phyloP scores from a whole-genome alignment of 169 alveolate genomes.

The Plasmodium coatneyi region DNA sequence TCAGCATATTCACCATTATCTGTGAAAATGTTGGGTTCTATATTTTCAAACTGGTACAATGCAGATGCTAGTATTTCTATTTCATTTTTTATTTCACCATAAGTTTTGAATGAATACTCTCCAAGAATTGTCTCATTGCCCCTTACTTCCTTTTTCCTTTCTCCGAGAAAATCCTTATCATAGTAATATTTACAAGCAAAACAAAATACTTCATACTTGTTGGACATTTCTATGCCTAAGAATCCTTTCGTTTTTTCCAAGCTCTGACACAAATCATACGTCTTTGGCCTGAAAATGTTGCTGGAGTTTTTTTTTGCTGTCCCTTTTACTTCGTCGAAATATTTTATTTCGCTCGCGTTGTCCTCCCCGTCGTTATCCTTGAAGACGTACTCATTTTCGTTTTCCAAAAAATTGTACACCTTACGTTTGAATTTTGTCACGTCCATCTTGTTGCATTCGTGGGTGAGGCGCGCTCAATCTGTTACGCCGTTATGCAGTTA shows the following conservation, averaged over 20 bases:
- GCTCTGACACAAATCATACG: conserved; percentile 1
- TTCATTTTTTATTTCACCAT: conserved; percentile 65
- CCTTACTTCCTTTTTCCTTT: conserved; percentile 69
- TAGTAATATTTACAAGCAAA: conserved; percentile 34
- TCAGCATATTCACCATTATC: conserved; percentile 44
- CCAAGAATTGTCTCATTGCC: conserved; percentile 40
- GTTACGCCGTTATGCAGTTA: background rate
- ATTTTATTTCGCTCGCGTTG: background rate
- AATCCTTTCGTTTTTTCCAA: conserved; percentile 18
- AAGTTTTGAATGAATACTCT: conserved; percentile 59
- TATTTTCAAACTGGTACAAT: conserved; percentile 43
- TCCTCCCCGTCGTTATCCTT: conserved; percentile 8
- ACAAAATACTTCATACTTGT: conserved; percentile 28
- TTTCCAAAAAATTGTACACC: conserved; percentile 51
- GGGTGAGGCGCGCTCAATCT: background rate
- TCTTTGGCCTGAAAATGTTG: conserved; percentile 32
- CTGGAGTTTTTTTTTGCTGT: conserved; percentile 55
- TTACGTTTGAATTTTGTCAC: background rate
- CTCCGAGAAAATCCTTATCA: conserved; percentile 48
- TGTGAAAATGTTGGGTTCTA: conserved; percentile 28
- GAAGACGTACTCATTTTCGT: background rate
- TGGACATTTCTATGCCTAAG: background rate
- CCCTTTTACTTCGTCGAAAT: conserved; percentile 48
- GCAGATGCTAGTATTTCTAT: conserved; percentile 68
- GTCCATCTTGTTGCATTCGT: conserved; percentile 18